Evolutionary conservation across 1,139 yeast species (phyloP).

Genomic region (Magnusiomyces paraingens): DNA sequence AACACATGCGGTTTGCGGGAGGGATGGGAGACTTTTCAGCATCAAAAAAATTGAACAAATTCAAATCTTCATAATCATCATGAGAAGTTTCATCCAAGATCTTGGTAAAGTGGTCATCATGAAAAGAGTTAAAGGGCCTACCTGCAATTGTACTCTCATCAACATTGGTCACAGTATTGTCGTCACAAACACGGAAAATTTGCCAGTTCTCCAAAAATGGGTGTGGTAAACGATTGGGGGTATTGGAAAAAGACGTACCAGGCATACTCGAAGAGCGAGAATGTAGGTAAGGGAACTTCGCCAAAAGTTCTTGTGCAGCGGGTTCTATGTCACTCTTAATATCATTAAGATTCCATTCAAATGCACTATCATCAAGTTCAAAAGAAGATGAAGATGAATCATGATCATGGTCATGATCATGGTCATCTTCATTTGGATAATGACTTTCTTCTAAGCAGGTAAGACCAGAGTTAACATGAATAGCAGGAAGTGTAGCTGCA

Average conservation of each 20-base stretch:
- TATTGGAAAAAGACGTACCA: constrained; percentile 14
- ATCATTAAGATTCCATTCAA: constrained; percentile 33
- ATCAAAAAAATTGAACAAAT: constrained; percentile 3
- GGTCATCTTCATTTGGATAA: constrained; percentile 3
- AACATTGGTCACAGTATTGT: constrained; percentile 27
- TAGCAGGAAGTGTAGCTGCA: neutral
- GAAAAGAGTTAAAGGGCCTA: neutral
- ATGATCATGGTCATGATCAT: neutral
- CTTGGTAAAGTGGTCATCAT: constrained; percentile 8
- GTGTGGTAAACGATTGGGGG: constrained; percentile 23
- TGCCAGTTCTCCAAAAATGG: constrained; percentile 33
- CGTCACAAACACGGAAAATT: constrained; percentile 29
- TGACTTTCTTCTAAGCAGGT: neutral
- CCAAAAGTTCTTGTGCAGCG: constrained; percentile 29
- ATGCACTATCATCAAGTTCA: constrained; percentile 24
- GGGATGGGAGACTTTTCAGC: constrained; percentile 14
- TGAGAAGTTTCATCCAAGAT: constrained; percentile 4
- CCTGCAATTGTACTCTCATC: constrained; percentile 14
- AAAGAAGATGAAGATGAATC: constrained; percentile 14
- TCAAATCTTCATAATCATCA: neutral
- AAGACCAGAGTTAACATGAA: neutral
- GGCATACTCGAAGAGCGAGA: constrained; percentile 20
- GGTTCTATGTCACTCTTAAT: constrained; percentile 32
- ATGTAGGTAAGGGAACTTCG: constrained; percentile 27
- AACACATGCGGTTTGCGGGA: constrained; percentile 6